These are phyloP conservation scores for Apophysomyces elegans DNA, from an alignment of 371 early-diverging fungal species.

Conservation along the genomic window DNA sequence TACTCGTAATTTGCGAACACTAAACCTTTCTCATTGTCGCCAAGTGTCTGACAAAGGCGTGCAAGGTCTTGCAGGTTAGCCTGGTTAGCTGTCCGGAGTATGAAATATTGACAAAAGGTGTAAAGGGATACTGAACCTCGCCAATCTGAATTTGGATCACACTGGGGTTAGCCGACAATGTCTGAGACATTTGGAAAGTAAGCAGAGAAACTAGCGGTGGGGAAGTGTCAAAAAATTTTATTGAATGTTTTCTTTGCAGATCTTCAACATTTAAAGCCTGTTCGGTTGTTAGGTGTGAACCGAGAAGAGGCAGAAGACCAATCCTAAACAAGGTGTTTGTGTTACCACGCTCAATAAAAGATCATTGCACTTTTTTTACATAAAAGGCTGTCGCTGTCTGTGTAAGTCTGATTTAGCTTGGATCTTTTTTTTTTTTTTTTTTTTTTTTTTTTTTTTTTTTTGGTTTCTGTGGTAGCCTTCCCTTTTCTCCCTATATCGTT, in stretches of 20 bases:
- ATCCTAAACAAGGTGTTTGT: conserved; percentile 10
- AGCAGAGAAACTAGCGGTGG: neutral
- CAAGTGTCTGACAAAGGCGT: conserved; percentile 36
- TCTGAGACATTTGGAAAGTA: conserved; percentile 37
- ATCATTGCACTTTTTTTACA: conserved; percentile 6
- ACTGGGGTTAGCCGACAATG: conserved; percentile 40
- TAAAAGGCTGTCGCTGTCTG: conserved; percentile 7
- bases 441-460: conserved; percentile 13
- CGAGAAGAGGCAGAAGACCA: conserved; percentile 29
- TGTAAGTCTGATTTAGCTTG: conserved; percentile 6
- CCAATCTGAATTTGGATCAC: conserved; percentile 44
- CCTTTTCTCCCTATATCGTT: conserved; percentile 7
- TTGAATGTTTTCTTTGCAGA: conserved; percentile 21
- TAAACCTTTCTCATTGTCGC: conserved; percentile 38
- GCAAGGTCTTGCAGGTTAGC: conserved; percentile 29
- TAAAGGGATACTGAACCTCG: conserved; percentile 42
- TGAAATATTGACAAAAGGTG: neutral
- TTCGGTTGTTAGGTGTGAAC: conserved; percentile 39
- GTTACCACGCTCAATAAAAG: conserved; percentile 21
- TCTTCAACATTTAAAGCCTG: conserved; percentile 31
- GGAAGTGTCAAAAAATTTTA: neutral
- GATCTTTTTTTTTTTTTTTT: conserved; percentile 9
- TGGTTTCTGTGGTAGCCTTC: conserved; percentile 3
- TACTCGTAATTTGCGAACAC: conserved; percentile 30
- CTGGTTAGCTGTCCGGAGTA: neutral